phyloP scores from a whole-genome alignment of 2,329 filamentous ascomycete species.

The Dothistroma septosporum region DNA sequence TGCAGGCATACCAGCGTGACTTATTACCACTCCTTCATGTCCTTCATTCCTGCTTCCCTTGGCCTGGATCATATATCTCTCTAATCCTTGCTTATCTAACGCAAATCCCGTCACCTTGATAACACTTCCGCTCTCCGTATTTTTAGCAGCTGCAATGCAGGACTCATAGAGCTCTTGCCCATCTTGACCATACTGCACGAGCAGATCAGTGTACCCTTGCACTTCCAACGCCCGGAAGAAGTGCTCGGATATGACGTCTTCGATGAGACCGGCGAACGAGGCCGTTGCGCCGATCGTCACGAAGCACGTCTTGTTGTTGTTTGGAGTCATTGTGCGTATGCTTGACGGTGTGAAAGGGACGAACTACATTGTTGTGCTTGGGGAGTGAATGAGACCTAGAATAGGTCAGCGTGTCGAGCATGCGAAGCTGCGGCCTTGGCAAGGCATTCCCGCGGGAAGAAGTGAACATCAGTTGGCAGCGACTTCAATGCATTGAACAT shows the following conservation, averaged over 20 bases:
- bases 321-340: constrained; percentile 10
- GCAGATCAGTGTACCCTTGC: constrained; percentile 64
- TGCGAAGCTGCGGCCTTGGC: neutral
- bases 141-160: constrained; percentile 29
- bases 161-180: constrained; percentile 52
- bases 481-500: neutral
- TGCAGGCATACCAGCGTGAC: constrained; percentile 71
- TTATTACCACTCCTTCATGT: constrained; percentile 70
- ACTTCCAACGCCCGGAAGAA: constrained; percentile 61
- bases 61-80: constrained; percentile 54
- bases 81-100: constrained; percentile 60
- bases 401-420: constrained; percentile 2
- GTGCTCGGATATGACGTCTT: constrained; percentile 56
- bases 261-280: constrained; percentile 68
- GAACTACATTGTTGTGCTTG: constrained; percentile 18
- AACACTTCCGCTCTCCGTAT: constrained; percentile 15
- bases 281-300: constrained; percentile 92
- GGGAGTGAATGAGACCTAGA: neutral
- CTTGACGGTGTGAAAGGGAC: neutral
- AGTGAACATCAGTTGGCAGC: constrained; percentile 15
- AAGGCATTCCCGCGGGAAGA: neutral
- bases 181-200: constrained; percentile 76
- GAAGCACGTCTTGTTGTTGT: constrained; percentile 57
- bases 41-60: constrained; percentile 39
- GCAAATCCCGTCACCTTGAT: constrained; percentile 60